Base-by-base conservation (phyloP, 2,329 filamentous ascomycete species). In the Aureobasidium sp. region DNA sequence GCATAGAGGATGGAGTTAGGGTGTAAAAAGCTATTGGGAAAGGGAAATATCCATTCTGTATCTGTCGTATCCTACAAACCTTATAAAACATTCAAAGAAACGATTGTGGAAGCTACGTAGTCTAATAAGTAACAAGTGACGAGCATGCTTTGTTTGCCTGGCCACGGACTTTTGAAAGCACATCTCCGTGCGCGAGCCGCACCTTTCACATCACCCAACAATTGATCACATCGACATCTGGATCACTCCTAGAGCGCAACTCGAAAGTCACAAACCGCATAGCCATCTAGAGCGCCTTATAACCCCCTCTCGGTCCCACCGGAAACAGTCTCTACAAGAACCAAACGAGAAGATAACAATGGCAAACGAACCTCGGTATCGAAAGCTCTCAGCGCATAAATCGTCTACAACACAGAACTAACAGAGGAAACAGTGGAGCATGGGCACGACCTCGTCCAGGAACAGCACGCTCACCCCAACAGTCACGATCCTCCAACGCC, bases 1-100 rank as follows among this genome's bases (percentile, higher is more conserved):
- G 55, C 55, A 59, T 59, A 59, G 34, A 59, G 55, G 43, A 2
- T 27, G 55, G 55, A 59, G 55, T 59, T 59, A 47, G 20, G 43
- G 55, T 59, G 55, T 59, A 48, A 27, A 59, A 59, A 59, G 36
- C 36, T 13, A 43, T 29, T 44, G 37, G 37, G 24, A 20, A 55
- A 24, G 51, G 37, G 37, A 32, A 55, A 55, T 55, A 55, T 55
- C 51, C 51, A 55, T 41, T 32, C 7, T 55, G 51, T 55, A 55
- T 55, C 32, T 29, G 36, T n/a, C 20, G 37, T 55, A 17, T 55
- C 29, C 20, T 39, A 39, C 51, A 32, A 52, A 52, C 32, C 2
- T 39, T 6, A 29, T 6, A 27, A 52, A 5, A 52, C 5, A 8
- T 43, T 43, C 12, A 8, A 43, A 55, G 37, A 29, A 15, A 20